Conservation (phyloP, 2,329 filamentous ascomycete species). For the Nannizziopsis arthrosporioides region DNA sequence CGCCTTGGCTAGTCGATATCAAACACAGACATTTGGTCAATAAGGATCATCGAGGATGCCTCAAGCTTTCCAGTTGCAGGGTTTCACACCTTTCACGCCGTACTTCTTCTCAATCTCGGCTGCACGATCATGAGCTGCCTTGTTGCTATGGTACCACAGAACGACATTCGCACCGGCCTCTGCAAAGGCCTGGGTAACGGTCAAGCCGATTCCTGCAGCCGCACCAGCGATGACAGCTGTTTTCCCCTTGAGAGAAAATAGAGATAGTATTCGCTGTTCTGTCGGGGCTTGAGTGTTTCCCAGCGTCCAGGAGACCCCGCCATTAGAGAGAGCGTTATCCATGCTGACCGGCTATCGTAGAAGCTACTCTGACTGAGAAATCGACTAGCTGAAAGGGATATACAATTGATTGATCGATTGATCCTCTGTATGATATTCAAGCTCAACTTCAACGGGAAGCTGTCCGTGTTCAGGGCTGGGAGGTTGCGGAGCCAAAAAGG, state of each 20-base stretch:
- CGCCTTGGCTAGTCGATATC: constrained; percentile 31
- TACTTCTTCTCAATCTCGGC: constrained; percentile 53
- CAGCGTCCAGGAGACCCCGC: constrained; percentile 26
- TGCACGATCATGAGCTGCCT: constrained; percentile 50
- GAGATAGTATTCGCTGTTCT: constrained; percentile 45
- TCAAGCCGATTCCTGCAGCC: constrained; percentile 57
- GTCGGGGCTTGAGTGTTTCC: constrained; percentile 42
- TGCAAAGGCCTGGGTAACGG: constrained; percentile 52
- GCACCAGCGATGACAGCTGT: constrained; percentile 61
- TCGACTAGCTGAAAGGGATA: too few relatives aligned
- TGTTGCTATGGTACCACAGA: constrained; percentile 61
- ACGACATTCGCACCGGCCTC: constrained; percentile 62
- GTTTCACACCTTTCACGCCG: constrained; percentile 49
- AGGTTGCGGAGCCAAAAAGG: too few relatives aligned
- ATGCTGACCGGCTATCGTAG: not conserved
- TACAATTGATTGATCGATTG: too few relatives aligned
- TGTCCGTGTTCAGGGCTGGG: too few relatives aligned
- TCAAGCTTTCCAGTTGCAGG: too few relatives aligned
- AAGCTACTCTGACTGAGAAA: not conserved
- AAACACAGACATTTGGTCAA: constrained; percentile 21
- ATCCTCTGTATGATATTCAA: too few relatives aligned
- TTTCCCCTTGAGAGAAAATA: constrained; percentile 58
- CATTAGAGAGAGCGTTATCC: constrained; percentile 6
- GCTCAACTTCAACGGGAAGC: too few relatives aligned
- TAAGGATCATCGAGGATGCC: not conserved